Evolutionary conservation across 176 grass and related monocot genomes (phyloP).

Genomic region (Secale cereale): DNA sequence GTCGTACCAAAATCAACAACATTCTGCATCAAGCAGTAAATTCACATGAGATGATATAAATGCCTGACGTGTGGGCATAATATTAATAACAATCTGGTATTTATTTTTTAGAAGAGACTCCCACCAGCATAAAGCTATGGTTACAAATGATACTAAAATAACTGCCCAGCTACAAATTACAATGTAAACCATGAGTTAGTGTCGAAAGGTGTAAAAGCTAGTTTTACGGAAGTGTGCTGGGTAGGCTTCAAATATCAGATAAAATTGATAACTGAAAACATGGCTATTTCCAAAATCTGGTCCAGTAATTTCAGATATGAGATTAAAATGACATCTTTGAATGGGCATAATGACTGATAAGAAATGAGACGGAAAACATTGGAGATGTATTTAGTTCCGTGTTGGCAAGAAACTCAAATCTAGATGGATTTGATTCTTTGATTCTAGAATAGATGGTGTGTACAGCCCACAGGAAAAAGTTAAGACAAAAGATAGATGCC

Average conservation of each 20-base stretch:
- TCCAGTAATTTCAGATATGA: neutral
- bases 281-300: neutral
- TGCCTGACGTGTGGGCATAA: neutral
- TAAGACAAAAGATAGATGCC: slow-evolving; percentile 4
- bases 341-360: neutral
- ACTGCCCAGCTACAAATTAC: neutral
- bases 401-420: neutral
- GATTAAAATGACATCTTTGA: neutral
- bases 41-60: slow-evolving; percentile 1
- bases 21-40: slow-evolving; percentile 55
- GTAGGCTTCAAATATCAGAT: neutral
- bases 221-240: neutral
- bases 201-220: neutral
- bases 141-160: neutral
- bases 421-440: neutral
- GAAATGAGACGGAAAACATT: neutral
- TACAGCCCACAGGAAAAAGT: slow-evolving; percentile 8
- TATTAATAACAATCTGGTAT: neutral
- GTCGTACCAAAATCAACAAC: slow-evolving; percentile 54
- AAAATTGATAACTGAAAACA: neutral
- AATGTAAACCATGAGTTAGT: neutral
- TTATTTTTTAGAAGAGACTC: neutral
- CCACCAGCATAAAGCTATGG: neutral
- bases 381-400: neutral
- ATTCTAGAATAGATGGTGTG: neutral